Evolutionary conservation across 768 basidiomycete species (phyloP).

Genomic region (Mycena chlorophos): DNA sequence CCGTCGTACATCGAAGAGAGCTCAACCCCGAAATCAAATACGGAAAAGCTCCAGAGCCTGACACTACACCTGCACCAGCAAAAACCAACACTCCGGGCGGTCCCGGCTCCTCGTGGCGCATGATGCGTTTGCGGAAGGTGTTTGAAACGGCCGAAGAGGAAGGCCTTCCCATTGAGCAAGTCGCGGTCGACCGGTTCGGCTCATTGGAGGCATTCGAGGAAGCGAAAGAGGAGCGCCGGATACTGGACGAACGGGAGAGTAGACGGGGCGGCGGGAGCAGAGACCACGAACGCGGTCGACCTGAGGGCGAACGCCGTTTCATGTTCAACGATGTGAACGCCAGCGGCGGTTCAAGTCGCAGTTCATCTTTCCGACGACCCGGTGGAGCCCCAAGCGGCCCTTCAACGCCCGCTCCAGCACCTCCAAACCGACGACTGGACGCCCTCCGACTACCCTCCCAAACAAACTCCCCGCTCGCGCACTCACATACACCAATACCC

Average conservation of each 20-base stretch:
- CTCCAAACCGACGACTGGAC: conserved; percentile 55
- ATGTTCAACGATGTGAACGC: conserved; percentile 68
- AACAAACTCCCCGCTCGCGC: conserved; percentile 56
- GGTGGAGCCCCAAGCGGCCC: conserved; percentile 60
- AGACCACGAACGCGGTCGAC: conserved; percentile 36
- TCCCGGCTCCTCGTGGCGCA: conserved; percentile 94
- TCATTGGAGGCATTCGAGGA: conserved; percentile 84
- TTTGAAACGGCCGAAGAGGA: conserved; percentile 93
- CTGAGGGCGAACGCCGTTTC: conserved; percentile 53
- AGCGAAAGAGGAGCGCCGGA: conserved; percentile 80
- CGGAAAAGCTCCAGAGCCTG: conserved; percentile 41
- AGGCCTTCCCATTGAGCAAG: conserved; percentile 64
- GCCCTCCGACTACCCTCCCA: conserved; percentile 63
- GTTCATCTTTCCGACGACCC: conserved; percentile 86
- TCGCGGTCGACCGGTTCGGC: conserved; percentile 88
- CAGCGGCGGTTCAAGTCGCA: conserved; percentile 72
- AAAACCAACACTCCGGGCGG: conserved; percentile 75
- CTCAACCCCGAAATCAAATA: conserved; percentile 60
- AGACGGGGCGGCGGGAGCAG: conserved; percentile 42
- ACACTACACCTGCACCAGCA: conserved; percentile 41
- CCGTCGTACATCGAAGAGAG: conserved; percentile 59
- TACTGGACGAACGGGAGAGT: conserved; percentile 81
- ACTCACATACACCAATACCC: conserved; percentile 82
- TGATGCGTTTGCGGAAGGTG: conserved; percentile 91
- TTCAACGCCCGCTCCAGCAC: conserved; percentile 47